Conservation (phyloP, 1,139 yeast genomes). For the Yamadazyma aaseri region DNA sequence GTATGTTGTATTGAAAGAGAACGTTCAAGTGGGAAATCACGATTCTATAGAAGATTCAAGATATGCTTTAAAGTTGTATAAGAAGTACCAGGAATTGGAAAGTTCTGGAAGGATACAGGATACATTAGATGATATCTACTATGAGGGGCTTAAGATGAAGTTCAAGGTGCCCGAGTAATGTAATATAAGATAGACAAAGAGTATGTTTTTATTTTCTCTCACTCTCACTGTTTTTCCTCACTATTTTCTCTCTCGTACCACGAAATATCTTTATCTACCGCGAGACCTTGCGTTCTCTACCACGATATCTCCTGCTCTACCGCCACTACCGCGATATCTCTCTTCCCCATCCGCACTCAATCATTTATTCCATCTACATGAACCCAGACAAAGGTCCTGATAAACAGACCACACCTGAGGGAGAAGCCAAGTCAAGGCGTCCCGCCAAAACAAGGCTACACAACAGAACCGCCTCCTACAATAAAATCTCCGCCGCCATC, state of each 20-base stretch:
- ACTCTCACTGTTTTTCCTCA: background rate
- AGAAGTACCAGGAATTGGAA: constrained; percentile 63
- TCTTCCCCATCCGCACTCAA: constrained; percentile 2
- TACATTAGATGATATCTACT: constrained; percentile 64
- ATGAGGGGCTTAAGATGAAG: constrained; percentile 62
- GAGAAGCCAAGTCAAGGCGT: constrained; percentile 7
- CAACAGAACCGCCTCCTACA: constrained; percentile 36
- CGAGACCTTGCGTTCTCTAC: no score
- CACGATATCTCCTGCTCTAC: no score
- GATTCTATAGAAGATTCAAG: constrained; percentile 96
- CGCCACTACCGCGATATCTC: no score
- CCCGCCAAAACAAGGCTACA: constrained; percentile 20
- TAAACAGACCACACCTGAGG: constrained; percentile 3
- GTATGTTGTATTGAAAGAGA: constrained; percentile 68
- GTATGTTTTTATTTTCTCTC: background rate
- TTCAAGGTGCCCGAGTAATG: constrained; percentile 36
- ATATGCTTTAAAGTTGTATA: constrained; percentile 78
- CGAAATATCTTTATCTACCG: no score
- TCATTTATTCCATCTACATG: background rate
- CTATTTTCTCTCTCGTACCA: background rate
- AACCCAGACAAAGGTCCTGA: background rate
- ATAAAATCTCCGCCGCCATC: constrained; percentile 14
- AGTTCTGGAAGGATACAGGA: constrained; percentile 58
- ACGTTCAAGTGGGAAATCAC: constrained; percentile 90
- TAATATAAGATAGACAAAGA: no score